A percentile compares a stretch with the other conserved stretches of the same genome.
These are phyloP conservation scores for Xerocomus minutiporus DNA, from an alignment of 1,284 basidiomycete genomes.

Conservation along the genomic window DNA sequence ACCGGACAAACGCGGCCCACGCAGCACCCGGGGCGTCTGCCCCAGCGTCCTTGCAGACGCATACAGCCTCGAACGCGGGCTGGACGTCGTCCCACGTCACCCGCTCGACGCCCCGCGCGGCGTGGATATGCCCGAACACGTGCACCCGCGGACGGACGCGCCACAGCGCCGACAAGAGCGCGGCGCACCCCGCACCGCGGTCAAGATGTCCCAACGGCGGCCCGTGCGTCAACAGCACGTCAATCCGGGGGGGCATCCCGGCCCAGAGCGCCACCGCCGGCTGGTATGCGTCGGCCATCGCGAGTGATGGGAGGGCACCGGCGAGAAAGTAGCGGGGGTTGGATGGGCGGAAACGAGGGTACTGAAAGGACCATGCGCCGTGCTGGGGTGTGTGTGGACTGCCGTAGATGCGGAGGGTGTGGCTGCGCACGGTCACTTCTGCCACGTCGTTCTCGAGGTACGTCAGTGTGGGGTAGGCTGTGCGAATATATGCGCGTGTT, in stretches of 20 bases:
- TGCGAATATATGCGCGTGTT: background rate
- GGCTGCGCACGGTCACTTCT: slow-evolving; percentile 12
- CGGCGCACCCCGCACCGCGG: slow-evolving; percentile 4
- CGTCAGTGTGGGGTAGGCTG: slow-evolving; percentile 10
- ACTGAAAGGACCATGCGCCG: slow-evolving; percentile 16
- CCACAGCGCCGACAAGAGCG: slow-evolving; percentile 12
- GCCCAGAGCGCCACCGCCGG: slow-evolving; percentile 9
- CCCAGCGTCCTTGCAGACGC: background rate
- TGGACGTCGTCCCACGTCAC: slow-evolving; percentile 16
- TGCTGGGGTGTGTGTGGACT: slow-evolving; percentile 21
- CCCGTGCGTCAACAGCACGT: slow-evolving; percentile 16
- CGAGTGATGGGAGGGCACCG: background rate
- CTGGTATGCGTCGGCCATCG: background rate
- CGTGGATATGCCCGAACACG: slow-evolving; percentile 10
- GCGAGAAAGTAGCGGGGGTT: background rate
- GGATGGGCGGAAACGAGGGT: slow-evolving; percentile 3
- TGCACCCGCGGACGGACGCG: slow-evolving; percentile 15
- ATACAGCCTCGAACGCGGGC: slow-evolving; percentile 10
- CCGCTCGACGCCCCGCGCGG: slow-evolving; percentile 2
- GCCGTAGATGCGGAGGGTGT: slow-evolving; percentile 18
- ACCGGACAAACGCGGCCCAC: slow-evolving; percentile 8
- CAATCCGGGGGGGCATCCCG: slow-evolving; percentile 4
- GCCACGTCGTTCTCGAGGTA: slow-evolving; percentile 17
- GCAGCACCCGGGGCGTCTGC: background rate
- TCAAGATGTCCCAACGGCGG: slow-evolving; percentile 15